Evolutionary conservation across 2,329 filamentous ascomycete species (phyloP).

Genomic region (Penicillium sp.): DNA sequence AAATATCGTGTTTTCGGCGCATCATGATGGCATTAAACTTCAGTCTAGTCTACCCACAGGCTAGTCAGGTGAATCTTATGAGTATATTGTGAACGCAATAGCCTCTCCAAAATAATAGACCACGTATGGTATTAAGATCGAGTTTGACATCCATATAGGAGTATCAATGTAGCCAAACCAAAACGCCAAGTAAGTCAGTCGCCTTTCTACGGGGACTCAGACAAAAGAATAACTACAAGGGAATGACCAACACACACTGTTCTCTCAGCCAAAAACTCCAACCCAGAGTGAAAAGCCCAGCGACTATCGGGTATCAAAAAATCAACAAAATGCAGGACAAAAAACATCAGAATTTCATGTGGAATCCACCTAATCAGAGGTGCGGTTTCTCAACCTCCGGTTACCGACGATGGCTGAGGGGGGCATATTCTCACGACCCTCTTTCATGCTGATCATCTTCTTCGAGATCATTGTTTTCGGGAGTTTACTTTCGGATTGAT

Average conservation of each 20-base stretch:
- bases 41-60: neutral
- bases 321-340: constrained; percentile 8
- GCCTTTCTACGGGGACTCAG: constrained; percentile 5
- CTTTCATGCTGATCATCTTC: constrained; percentile 40
- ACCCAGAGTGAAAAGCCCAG: constrained; percentile 18
- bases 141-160: neutral
- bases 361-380: constrained; percentile 23
- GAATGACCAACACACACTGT: constrained; percentile 12
- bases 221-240: constrained; percentile 14
- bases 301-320: constrained; percentile 28
- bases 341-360: constrained; percentile 2
- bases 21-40: too few relatives aligned
- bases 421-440: constrained; percentile 48
- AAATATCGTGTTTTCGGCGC: neutral
- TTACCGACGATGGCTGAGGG: constrained; percentile 27
- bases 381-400: constrained; percentile 34
- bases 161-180: neutral
- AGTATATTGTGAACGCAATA: neutral
- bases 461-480: constrained; percentile 44
- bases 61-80: neutral
- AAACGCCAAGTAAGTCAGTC: constrained; percentile 2
- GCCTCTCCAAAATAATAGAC: neutral
- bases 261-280: constrained; percentile 24
- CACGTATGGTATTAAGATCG: constrained; percentile 9
- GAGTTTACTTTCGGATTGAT: constrained; percentile 39